Base-by-base conservation (phyloP, 2,329 filamentous ascomycete species). In the Alternaria sp. region DNA sequence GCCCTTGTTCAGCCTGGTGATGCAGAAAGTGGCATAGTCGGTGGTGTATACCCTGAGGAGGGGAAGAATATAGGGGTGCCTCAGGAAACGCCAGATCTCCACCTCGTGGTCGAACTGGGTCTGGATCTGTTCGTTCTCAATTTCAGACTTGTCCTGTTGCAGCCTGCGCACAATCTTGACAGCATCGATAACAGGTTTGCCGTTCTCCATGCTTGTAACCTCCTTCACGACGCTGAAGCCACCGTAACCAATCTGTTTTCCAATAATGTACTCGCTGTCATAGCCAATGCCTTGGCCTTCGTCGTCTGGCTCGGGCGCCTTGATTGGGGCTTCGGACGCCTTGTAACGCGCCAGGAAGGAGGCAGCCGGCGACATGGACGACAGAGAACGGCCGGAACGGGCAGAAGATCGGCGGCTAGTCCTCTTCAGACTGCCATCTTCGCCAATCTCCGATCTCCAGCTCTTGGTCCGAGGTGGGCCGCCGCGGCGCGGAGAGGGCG, bases 51-150 rank as follows among this genome's bases (percentile, higher is more conserved):
- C 89, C 6, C 86, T 84, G 61, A 90, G 84, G 8, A 91, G 82
- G 0, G 87, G 85, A 28, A 91, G 78, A 51, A 91, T 86, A 71
- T 90, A 85, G 1, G 84, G 84, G 71, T 91, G 88, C 59, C 85
- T 85, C 46, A 91, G 80, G 70, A 88, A 89, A 49, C 89, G 85
- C 89, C 89, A 91, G 44, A 91, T 85, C 46, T 87, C 85, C 49
- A 91, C 87, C 80, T 91, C 89, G 65, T 90, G 89, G 71, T 91
- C 89, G 64, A 91, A 89, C 67, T 90, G 87, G 11, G 88, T 87
- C 73, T 91, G 89, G 12, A 88, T 84, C 66, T 86, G 84, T 44
- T 91, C 89, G 66, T 90, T 90, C 68, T 90, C 87, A 18, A 80
- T 78, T 65, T 90, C 88, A 26, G 82, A 83, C 66, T 85, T 86